Percentiles rank a stretch among this genome's conserved stretches.
Conservation (phyloP, 805 yeast species). For the Metschnikowia reukaufii region DNA sequence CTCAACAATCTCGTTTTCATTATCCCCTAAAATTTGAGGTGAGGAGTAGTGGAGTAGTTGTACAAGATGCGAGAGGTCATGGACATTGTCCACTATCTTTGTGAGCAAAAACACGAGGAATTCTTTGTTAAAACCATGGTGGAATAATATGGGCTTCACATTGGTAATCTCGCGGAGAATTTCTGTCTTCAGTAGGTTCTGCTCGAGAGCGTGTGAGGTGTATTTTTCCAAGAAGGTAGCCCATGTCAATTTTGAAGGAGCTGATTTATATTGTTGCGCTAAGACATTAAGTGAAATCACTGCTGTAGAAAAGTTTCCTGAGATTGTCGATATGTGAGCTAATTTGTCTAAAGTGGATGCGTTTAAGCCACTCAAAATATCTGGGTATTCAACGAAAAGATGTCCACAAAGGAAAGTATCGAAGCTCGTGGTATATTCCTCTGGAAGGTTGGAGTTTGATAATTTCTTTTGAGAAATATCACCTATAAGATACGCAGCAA, state of each 20-base stretch:
- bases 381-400: conserved; percentile 17
- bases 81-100: conserved; percentile 21
- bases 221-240: conserved; percentile 22
- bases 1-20: conserved; percentile 21
- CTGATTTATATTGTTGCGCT: conserved; percentile 12
- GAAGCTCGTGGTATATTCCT: conserved; percentile 15
- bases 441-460: conserved; percentile 1
- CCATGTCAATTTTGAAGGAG: conserved; percentile 28
- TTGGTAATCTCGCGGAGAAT: conserved; percentile 24
- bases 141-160: conserved; percentile 32
- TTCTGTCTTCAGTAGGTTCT: conserved; percentile 10
- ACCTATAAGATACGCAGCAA: conserved; percentile 16
- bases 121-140: conserved; percentile 19
- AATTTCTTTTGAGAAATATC: conserved; percentile 14
- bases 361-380: conserved; percentile 17
- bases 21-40: conserved; percentile 15
- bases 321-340: conserved; percentile 21
- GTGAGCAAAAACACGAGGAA: conserved; percentile 25
- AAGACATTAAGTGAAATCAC: conserved; percentile 16
- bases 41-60: conserved; percentile 19
- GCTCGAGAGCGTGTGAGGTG: conserved; percentile 9
- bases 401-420: conserved; percentile 8
- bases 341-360: conserved; percentile 26
- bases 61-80: conserved; percentile 32
- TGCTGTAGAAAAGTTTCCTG: conserved; percentile 18